phyloP scores from a whole-genome alignment of 495 filamentous ascomycete genomes.

The Cercophora samala region DNA sequence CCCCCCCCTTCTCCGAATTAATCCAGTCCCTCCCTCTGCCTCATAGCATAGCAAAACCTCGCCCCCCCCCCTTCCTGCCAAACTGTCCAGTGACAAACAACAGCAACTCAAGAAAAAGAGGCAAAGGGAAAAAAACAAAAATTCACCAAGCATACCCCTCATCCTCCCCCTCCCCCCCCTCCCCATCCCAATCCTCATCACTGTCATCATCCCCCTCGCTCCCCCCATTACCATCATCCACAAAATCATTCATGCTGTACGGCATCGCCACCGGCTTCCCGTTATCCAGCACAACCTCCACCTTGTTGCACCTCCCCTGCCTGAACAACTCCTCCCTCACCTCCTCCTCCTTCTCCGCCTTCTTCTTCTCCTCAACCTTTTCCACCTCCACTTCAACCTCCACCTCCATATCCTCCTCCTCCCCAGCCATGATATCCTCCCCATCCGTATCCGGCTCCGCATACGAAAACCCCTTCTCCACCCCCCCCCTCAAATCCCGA shows the following conservation, averaged over 20 bases:
- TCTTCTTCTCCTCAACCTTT: not conserved
- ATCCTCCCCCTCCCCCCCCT: slow-evolving; percentile 9
- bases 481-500: slow-evolving; percentile 16
- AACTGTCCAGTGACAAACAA: no score
- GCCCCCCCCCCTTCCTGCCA: no score
- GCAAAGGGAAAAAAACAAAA: no score
- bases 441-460: slow-evolving; percentile 37
- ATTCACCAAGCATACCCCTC: slow-evolving; percentile 29
- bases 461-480: slow-evolving; percentile 25
- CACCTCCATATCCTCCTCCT: not conserved
- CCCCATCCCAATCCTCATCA: slow-evolving; percentile 72
- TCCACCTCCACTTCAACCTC: not conserved
- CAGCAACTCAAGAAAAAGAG: no score
- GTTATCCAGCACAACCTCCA: slow-evolving; percentile 81
- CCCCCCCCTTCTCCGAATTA: no score
- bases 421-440: slow-evolving; percentile 18
- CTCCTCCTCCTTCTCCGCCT: not conserved
- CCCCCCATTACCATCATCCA: slow-evolving; percentile 54
- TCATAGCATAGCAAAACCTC: no score
- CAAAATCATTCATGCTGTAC: slow-evolving; percentile 72
- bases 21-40: no score
- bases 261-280: slow-evolving; percentile 70
- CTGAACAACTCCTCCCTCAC: slow-evolving; percentile 32
- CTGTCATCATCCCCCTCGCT: slow-evolving; percentile 47
- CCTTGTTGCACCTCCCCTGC: slow-evolving; percentile 76